These are phyloP conservation scores for Fraxinus anomala DNA, from an alignment of 257 asterid genomes.

Conservation along the genomic window DNA sequence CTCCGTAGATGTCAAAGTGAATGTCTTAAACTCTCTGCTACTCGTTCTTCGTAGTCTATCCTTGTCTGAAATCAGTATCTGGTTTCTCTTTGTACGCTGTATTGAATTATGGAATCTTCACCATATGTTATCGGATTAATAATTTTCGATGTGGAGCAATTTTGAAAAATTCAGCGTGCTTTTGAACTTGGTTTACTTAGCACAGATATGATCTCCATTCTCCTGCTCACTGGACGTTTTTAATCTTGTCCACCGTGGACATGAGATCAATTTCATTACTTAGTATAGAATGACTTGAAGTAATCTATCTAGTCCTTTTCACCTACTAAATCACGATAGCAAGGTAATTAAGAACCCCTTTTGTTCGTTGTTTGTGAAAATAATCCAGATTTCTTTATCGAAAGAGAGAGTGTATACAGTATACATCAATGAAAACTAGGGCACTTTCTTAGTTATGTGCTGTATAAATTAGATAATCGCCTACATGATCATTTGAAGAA, in stretches of 20 bases:
- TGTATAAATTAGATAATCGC: too few relatives aligned
- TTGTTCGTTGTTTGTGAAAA: neutral
- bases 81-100: neutral
- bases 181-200: neutral
- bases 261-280: too few relatives aligned
- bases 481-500: too few relatives aligned
- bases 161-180: neutral
- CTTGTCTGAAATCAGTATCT: neutral
- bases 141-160: neutral
- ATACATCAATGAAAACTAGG: neutral
- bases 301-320: neutral
- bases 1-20: constrained; percentile 92
- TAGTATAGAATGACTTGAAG: neutral
- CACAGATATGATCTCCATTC: neutral
- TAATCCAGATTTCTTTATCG: neutral
- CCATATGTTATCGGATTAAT: neutral
- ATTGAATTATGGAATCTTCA: neutral
- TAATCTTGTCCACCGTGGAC: too few relatives aligned
- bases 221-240: too few relatives aligned
- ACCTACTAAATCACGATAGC: neutral
- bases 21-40: constrained; percentile 75
- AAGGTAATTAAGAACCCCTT: neutral
- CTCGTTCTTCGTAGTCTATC: constrained; percentile 39
- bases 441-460: neutral
- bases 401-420: neutral